Evolutionary conservation across 352 stramenopile species (phyloP), one percentile per base, ranked within the genome.

Genomic region (Phytophthora sojae): DNA sequence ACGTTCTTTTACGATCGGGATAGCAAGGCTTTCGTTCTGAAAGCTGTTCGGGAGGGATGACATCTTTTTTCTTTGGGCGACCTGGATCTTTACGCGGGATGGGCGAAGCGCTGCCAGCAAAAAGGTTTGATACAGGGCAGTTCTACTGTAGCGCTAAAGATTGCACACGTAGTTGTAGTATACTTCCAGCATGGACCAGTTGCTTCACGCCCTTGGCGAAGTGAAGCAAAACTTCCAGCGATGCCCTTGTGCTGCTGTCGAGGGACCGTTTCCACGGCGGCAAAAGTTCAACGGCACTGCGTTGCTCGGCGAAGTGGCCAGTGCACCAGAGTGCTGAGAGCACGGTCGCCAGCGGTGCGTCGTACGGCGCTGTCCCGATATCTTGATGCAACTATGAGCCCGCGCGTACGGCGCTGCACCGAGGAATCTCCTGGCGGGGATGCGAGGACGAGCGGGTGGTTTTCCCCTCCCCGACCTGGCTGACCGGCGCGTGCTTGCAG

Each of bases 331-430:
- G 59, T 56, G 54, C 39, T 54, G 21, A 21, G 21, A 1, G 21
- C 21, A 1, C 45, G 32, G 47, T 52, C 39, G 55, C 23, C 55
- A 61, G 37, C 8, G 39, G 23, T 14, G 61, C 64, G 45, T 72
- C 63, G 69, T 76, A 76, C 69, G 69, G 69, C 69, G 69, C 29
- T 74, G 55, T 70, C 45, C 61, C 60, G 54, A 32, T 71, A 57
- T 67, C 51, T 68, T 56, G 51, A 39, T 44, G 52, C 50, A 8
- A 76, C 44, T 72, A 68, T 71, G 57, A 55, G 29, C 4, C 25
- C 15, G 52, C 54, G 50, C 64, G 64, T 71, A 71, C 64, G 64
- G 64, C 64, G 50, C 17, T 71, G 57, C 21, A 71, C 57, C 14
- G 39, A 26, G 52, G 51, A 55, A 67, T 32, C 61, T 49, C 39